phyloP scores from a whole-genome alignment of 805 yeast species.

The Metschnikowia santaceciliae region DNA sequence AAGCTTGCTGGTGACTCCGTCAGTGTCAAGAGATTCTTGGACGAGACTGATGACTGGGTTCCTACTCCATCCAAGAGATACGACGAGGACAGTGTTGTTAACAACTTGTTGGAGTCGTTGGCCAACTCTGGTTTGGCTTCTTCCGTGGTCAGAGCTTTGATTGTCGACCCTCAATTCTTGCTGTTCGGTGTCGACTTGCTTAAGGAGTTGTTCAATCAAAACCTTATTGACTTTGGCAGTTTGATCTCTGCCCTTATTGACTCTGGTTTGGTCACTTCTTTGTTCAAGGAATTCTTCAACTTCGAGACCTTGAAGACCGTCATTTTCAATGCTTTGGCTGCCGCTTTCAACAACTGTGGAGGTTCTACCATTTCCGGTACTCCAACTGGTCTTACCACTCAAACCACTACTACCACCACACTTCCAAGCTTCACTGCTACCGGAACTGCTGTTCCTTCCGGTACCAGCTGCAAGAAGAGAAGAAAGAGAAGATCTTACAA shows the following conservation, averaged over 20 bases:
- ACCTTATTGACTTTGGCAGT: conserved; percentile 25
- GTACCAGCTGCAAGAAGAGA: conserved; percentile 19
- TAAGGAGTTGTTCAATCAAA: conserved; percentile 24
- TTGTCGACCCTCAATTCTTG: conserved; percentile 35
- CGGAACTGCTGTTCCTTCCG: conserved; percentile 19
- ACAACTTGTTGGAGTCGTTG: conserved; percentile 40
- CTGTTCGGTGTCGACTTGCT: conserved; percentile 37
- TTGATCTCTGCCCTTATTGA: conserved; percentile 28
- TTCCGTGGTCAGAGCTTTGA: conserved; percentile 34
- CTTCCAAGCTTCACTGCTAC: conserved; percentile 20
- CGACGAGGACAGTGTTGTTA: conserved; percentile 21
- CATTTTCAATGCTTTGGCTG: conserved; percentile 40
- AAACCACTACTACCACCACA: conserved; percentile 23
- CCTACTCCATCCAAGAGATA: conserved; percentile 11
- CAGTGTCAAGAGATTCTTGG: conserved; percentile 22
- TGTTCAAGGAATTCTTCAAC: conserved; percentile 37
- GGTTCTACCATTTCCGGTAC: conserved; percentile 23
- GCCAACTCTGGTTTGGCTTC: conserved; percentile 40
- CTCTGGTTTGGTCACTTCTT: conserved; percentile 37
- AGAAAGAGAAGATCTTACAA: conserved; percentile 28
- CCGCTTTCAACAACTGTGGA: conserved; percentile 38
- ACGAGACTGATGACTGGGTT: conserved; percentile 5
- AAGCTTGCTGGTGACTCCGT: conserved; percentile 21
- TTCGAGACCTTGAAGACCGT: conserved; percentile 36
- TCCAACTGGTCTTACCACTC: conserved; percentile 20